Base-by-base conservation (phyloP, 1,284 basidiomycete species). In the Apiotrichum siamense region DNA sequence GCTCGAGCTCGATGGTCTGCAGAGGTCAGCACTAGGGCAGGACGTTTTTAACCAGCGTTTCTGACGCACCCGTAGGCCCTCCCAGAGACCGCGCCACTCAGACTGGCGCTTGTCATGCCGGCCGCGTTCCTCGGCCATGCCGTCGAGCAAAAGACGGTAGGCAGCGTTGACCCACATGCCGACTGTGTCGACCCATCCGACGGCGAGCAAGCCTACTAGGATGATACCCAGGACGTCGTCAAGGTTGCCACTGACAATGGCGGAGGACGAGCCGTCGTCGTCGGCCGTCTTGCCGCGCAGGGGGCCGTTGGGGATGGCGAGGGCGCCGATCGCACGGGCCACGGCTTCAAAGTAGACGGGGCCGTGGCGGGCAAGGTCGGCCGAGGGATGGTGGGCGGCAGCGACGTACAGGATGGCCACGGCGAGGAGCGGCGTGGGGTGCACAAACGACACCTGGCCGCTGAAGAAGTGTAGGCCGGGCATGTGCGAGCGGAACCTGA, bases 131-230 rank as follows among this genome's bases (percentile, higher is more conserved):
- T 56, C 51, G 13, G 58, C 53, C 43, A 57, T 52, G 17, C 58
- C 58, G 33, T 60, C 58, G 6, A 60, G 46, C 11, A 60, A 48
- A 4, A 60, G 33, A 6, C 58, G 55, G 35, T 57, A 60, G 2
- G 49, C 58, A 1, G 53, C 52, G 47, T 57, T 52, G 27, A 57
- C 50, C 58, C 58, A 60, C 50, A 60, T 52, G 31, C 58, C 58
- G 7, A 60, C 50, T 0, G 58, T 57, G 33, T 60, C 58, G 26
- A 60, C 58, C 55, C 55, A 60, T 1, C 58, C 58, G n/a, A 60
- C 50, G 4, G 53, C 55, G 9, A 60, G 48, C 1, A 60, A 37
- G 9, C 58, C 55, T 1, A 50, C 52, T 17, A 60, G 49, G 41
- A 57, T 60, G 29, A 60, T 60, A 6, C 55, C 58, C 7, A 60